Percentiles rank a stretch among this genome's conserved stretches.
Conservation (phyloP, 352 stramenopile genomes). For the Phytophthora megakarya region DNA sequence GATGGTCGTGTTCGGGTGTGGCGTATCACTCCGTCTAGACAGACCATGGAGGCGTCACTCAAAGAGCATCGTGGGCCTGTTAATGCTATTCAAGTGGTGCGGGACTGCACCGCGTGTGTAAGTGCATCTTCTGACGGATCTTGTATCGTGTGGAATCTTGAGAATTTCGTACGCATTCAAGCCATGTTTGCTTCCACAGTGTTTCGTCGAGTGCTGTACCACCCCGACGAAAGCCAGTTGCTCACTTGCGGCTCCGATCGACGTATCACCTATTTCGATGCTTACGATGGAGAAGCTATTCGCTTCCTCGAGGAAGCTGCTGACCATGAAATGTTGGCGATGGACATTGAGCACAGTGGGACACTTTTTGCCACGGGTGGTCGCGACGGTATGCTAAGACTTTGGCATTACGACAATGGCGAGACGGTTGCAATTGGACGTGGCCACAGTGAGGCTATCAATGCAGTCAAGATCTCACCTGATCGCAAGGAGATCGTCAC, state of each 20-base stretch:
- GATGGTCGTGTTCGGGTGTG: slow-evolving; percentile 95
- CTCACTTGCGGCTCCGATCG: slow-evolving; percentile 95
- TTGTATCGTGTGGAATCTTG: slow-evolving; percentile 97
- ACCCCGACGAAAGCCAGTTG: slow-evolving; percentile 96
- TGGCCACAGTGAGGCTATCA: slow-evolving; percentile 94
- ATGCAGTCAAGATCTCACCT: slow-evolving; percentile 92
- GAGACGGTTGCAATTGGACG: slow-evolving; percentile 85
- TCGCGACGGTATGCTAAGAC: slow-evolving; percentile 91
- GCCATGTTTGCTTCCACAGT: slow-evolving; percentile 97
- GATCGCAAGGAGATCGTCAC: slow-evolving; percentile 93
- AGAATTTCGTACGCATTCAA: slow-evolving; percentile 91
- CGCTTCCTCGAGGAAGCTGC: slow-evolving; percentile 93
- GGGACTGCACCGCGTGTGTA: slow-evolving; percentile 76
- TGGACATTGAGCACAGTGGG: slow-evolving; percentile 92
- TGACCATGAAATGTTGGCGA: slow-evolving; percentile 89
- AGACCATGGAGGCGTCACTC: slow-evolving; percentile 95
- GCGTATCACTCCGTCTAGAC: slow-evolving; percentile 90
- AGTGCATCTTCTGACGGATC: slow-evolving; percentile 84
- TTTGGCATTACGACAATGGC: slow-evolving; percentile 98
- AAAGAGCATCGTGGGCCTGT: slow-evolving; percentile 95
- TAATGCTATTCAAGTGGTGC: slow-evolving; percentile 88
- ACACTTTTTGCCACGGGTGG: slow-evolving; percentile 92
- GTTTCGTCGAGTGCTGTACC: slow-evolving; percentile 94
- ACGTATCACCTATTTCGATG: slow-evolving; percentile 97
- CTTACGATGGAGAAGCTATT: slow-evolving; percentile 94